These are phyloP conservation scores for Penicillium pulvis DNA, from an alignment of 495 filamentous ascomycete genomes.

Conservation along the genomic window DNA sequence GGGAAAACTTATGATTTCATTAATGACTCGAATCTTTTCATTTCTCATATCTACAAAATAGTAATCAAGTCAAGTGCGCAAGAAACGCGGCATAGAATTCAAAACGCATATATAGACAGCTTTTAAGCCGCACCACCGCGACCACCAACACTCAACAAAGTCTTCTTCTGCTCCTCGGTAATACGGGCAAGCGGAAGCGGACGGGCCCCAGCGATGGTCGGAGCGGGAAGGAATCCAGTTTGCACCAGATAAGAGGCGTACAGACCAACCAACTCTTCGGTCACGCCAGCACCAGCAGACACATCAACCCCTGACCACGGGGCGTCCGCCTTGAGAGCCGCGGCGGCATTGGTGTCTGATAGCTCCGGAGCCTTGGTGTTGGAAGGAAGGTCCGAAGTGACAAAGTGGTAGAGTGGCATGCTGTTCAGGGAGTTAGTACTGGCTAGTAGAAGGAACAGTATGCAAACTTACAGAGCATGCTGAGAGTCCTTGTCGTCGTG, in stretches of 20 bases:
- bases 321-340: conserved; percentile 62
- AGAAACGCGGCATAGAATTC: background rate
- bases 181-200: conserved; percentile 50
- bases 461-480: conserved; percentile 58
- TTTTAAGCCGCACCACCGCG: conserved; percentile 43
- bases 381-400: conserved; percentile 73
- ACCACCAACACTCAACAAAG: conserved; percentile 49
- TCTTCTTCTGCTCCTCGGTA: conserved; percentile 53
- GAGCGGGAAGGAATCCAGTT: conserved; percentile 71
- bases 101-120: background rate
- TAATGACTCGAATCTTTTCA: background rate
- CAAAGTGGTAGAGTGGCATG: conserved; percentile 89
- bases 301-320: conserved; percentile 65
- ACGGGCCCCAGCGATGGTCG: conserved; percentile 41
- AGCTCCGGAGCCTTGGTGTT: conserved; percentile 80
- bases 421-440: conserved; percentile 14
- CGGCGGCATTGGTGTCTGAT: conserved; percentile 71
- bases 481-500: conserved; percentile 61
- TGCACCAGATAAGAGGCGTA: conserved; percentile 74
- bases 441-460: conserved; percentile 8
- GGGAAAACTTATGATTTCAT: conserved; percentile 1
- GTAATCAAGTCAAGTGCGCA: background rate
- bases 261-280: conserved; percentile 66
- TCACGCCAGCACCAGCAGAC: conserved; percentile 63
- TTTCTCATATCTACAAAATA: conserved; percentile 6